A percentile compares a stretch with the other conserved stretches of the same genome.
Conservation (phyloP, 2,329 filamentous ascomycete species). For the Monilinia fructigena region DNA sequence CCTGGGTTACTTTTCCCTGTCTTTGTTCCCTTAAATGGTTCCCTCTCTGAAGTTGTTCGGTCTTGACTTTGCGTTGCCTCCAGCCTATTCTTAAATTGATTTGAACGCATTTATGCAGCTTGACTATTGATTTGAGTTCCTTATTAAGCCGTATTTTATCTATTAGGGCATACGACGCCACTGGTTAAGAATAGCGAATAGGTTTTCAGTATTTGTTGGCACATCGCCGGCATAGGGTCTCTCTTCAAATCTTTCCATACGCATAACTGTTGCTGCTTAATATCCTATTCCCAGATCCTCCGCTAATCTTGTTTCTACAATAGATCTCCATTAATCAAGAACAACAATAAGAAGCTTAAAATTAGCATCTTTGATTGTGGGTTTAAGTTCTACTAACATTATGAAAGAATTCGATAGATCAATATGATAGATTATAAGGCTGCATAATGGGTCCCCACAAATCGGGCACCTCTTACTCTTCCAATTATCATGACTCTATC, state of each 20-base stretch:
- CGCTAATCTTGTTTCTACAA: background rate
- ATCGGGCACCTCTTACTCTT: no score
- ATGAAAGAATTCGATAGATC: no score
- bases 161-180: background rate
- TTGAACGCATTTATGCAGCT: constrained; percentile 9
- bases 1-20: no score
- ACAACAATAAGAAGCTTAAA: background rate
- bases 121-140: background rate
- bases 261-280: background rate
- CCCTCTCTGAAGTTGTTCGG: background rate
- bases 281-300: no score
- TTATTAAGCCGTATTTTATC: background rate
- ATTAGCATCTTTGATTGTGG: no score
- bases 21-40: no score
- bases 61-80: no score
- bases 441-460: no score
- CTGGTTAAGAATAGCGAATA: background rate
- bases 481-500: no score
- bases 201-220: background rate
- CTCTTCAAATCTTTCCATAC: background rate
- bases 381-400: no score
- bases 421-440: no score
- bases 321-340: background rate
- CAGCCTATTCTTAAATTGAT: background rate
- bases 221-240: background rate